phyloP scores from a whole-genome alignment of 257 asterid species.

The Ligustrum vulgare region DNA sequence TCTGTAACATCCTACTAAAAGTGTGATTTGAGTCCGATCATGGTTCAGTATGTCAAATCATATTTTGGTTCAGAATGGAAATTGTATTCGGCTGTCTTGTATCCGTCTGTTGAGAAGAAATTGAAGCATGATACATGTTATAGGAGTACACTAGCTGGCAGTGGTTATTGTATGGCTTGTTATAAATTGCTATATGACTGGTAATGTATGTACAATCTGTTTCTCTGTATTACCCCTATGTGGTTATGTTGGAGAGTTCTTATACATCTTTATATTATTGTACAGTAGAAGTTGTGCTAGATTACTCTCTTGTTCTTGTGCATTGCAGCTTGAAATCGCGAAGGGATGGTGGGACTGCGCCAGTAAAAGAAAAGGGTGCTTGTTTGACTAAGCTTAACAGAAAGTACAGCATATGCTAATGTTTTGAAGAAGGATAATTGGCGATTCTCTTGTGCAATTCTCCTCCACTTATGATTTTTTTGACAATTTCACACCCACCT shows the following conservation, averaged over 20 bases:
- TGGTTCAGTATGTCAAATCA: not conserved
- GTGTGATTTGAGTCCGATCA: not conserved
- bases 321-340: not conserved
- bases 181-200: not conserved
- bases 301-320: not conserved
- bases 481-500: no score
- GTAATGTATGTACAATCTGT: not conserved
- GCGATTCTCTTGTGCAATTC: no score
- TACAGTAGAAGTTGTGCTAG: not conserved
- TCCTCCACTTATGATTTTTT: no score
- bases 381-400: not conserved
- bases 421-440: no score
- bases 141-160: not conserved
- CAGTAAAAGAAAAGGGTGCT: not conserved
- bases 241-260: not conserved
- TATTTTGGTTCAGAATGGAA: not conserved
- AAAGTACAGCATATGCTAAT: no score
- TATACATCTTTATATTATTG: not conserved
- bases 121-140: not conserved
- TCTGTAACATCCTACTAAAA: not conserved
- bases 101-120: not conserved
- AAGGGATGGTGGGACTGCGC: not conserved
- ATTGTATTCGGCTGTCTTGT: not conserved
- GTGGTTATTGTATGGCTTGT: slow-evolving; percentile 5
- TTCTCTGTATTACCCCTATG: not conserved